Evolutionary conservation across 2,329 filamentous ascomycete genomes (phyloP), one percentile per base, ranked within the genome.

Genomic region (Cladophialophora psammophila): DNA sequence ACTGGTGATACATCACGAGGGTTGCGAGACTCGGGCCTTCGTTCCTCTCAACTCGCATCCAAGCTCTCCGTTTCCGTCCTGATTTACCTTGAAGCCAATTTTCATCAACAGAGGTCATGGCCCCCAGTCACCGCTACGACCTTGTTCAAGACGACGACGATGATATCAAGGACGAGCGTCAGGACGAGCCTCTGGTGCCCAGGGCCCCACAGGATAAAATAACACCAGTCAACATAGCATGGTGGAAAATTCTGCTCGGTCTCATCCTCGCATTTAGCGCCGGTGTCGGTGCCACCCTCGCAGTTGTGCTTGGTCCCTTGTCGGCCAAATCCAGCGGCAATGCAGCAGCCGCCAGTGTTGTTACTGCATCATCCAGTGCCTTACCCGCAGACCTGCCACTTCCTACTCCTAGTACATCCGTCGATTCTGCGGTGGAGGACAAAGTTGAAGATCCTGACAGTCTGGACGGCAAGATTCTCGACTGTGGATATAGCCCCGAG

Each of bases 401-500:
- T 26, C 55, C 66, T 10, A 60, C 65, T 10, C 38, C 64, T 13
- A 60, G 60, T 40, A 34, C 57, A 20, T 60, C 57, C 36, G 38
- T 57, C 15, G 56, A 68, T 9, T n/a, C 61, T 26, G 26, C 26
- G 20, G 15, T 57, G 38, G 53, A 56, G 18, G 53, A 48, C 8
- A 42, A 60, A 20, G 32, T 34, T 18, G 31, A 64, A 26, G 36
- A 53, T 18, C 7, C 52, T 8, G 32, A 61, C 34, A 3, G 4
- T 36, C 15, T 68, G 53, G 31, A 9, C 31, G 63, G 56, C 20
- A 56, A 53, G 38, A 55, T 69, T 31, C 64, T 64, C 42, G 65
- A 69, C 4, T 71, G 69, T 42, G 69, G 69, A 56, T 45, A 56
- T 18, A 66, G 55, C 32, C 42, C 60, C 9, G 58, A 61, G 13